Evolutionary conservation across 1,284 basidiomycete genomes (phyloP), one percentile per base, ranked within the genome.

Genomic region (Ganoderma multipileum): DNA sequence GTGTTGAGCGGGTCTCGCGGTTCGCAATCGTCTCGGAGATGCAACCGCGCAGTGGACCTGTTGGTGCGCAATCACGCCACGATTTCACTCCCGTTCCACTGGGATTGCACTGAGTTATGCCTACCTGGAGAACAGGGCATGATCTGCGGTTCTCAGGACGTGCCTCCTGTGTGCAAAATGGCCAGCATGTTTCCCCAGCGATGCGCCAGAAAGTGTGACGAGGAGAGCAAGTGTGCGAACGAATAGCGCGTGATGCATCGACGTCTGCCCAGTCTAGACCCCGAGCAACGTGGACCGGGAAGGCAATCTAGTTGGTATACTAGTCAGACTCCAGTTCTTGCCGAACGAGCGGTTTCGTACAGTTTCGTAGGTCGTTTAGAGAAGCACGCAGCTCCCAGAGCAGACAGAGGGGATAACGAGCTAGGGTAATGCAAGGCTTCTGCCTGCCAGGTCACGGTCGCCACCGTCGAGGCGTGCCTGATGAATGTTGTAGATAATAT

Each of bases 1-100:
- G 89, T 92, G 73, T 88, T 85, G 7, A 84, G 80, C 2, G 91
- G 89, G 71, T 89, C 82, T 26, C 89, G 82, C 33, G 83, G 74
- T 55, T 86, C 83, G 78, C 91, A 92, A 57, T 76, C 76, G 30
- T 59, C 74, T 11, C 78, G 73, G 38, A 72, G 63, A 41, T 73
- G 71, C 39, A 77, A 33, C 33, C 36, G 66, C 1, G 62, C 18
- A 28, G 61, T 3, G 11, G 38, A 16, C 63, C 72, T 75, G 54
- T 66, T 30, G 23, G 47, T 26, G 28, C 7, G 23, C 39, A 23
- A 28, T 60, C 12, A n/a, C n/a, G 55, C 20, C 55, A 55, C 28
- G 18, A 20, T 26, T 58, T 39, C 55, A 63, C 23, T 36, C 23
- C 61, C 52, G 41, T 41, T 23, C 61, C 23, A n/a, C 30, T 8